phyloP scores from a whole-genome alignment of 768 basidiomycete genomes.

The Boletus pseudopeckii region DNA sequence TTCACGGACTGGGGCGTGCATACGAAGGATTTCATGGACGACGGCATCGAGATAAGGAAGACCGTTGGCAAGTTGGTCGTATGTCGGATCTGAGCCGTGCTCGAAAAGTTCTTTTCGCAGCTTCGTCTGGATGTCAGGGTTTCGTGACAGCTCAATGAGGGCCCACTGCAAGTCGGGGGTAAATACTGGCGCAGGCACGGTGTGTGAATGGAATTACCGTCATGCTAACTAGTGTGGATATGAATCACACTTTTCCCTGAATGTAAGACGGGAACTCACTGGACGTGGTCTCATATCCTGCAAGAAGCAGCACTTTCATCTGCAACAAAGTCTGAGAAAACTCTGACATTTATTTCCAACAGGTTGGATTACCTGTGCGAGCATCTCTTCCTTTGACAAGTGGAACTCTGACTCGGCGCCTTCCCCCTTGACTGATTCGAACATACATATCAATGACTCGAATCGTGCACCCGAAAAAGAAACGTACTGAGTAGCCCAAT shows the following conservation, averaged over 20 bases:
- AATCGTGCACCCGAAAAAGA: no score
- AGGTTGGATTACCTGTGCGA: slow-evolving; percentile 25
- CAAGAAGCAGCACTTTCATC: no score
- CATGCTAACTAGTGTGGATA: no score
- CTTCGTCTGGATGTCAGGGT: slow-evolving; percentile 44
- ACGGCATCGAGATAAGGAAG: slow-evolving; percentile 57
- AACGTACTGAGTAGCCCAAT: slow-evolving; percentile 26
- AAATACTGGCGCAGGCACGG: no score
- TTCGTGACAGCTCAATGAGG: slow-evolving; percentile 49
- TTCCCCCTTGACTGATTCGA: slow-evolving; percentile 37
- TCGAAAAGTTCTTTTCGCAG: slow-evolving; percentile 49
- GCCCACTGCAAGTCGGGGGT: slow-evolving; percentile 39
- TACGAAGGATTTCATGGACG: slow-evolving; percentile 43
- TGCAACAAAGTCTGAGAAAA: no score
- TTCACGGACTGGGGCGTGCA: slow-evolving; percentile 24
- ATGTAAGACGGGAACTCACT: no score
- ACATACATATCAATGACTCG: no score
- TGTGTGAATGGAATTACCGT: no score
- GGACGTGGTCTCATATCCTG: no score
- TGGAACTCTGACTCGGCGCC: slow-evolving; percentile 15
- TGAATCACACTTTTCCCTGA: no score
- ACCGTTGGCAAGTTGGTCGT: slow-evolving; percentile 47
- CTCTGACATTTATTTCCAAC: no score
- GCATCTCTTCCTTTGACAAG: slow-evolving; percentile 28
- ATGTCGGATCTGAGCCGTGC: slow-evolving; percentile 47